Conservation (phyloP, 2,329 filamentous ascomycete species). For the Pseudodiploospora longispora region DNA sequence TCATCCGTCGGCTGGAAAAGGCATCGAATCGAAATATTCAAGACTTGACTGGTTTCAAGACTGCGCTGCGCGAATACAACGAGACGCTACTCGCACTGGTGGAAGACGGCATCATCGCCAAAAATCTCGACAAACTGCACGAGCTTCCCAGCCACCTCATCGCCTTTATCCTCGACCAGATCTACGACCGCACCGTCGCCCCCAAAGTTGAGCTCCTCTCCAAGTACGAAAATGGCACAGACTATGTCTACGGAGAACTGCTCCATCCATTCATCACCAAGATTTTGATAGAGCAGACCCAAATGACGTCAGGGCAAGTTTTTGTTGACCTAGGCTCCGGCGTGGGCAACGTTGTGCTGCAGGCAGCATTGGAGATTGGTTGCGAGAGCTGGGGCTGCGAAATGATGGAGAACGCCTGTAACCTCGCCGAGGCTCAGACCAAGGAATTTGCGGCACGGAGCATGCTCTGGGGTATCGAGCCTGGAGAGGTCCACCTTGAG, state of each 20-base stretch:
- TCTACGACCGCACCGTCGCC: conserved; percentile 87
- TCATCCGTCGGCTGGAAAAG: conserved; percentile 68
- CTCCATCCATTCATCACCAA: conserved; percentile 75
- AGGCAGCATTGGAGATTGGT: conserved; percentile 86
- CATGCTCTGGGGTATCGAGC: conserved; percentile 77
- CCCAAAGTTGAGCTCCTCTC: conserved; percentile 76
- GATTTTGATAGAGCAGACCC: conserved; percentile 68
- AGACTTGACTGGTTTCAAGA: conserved; percentile 59
- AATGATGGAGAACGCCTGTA: conserved; percentile 86
- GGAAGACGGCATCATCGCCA: conserved; percentile 61
- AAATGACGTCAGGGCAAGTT: conserved; percentile 72
- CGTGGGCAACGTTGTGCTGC: conserved; percentile 90
- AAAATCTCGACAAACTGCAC: conserved; percentile 61
- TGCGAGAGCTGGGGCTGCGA: conserved; percentile 96
- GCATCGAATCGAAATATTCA: conserved; percentile 61
- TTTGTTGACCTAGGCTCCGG: conserved; percentile 95
- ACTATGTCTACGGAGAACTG: conserved; percentile 93
- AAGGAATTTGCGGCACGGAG: conserved; percentile 79
- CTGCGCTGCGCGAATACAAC: conserved; percentile 73
- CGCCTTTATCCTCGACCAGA: conserved; percentile 75
- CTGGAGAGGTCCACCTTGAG: conserved; percentile 72
- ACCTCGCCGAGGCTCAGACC: conserved; percentile 71
- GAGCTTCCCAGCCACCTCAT: conserved; percentile 64
- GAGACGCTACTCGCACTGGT: conserved; percentile 56
- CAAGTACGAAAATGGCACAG: conserved; percentile 81